These are phyloP conservation scores for Colletotrichum spaethianum DNA, from an alignment of 2,329 filamentous ascomycete genomes.

Conservation along the genomic window DNA sequence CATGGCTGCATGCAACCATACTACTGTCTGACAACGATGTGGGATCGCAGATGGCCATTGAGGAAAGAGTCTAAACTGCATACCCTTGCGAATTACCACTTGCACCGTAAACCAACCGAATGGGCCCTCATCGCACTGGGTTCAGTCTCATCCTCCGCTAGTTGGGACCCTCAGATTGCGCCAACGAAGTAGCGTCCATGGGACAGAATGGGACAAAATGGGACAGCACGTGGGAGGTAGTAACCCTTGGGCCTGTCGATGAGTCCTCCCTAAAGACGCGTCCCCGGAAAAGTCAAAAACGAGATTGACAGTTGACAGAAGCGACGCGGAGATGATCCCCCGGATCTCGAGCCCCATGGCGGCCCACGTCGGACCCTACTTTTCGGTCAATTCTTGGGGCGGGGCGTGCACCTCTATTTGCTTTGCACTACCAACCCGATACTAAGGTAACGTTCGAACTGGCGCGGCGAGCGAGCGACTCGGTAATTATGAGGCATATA, in stretches of 20 bases:
- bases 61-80: conserved; percentile 7
- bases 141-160: conserved; percentile 15
- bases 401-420: neutral
- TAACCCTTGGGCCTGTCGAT: neutral
- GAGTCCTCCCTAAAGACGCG: neutral
- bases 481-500: conserved; percentile 28
- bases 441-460: neutral
- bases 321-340: conserved; percentile 31
- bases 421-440: neutral
- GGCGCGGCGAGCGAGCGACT: neutral
- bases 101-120: neutral
- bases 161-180: conserved; percentile 6
- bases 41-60: conserved; percentile 34
- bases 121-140: neutral
- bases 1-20: neutral
- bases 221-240: neutral
- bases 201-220: too few species aligned
- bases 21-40: conserved; percentile 11
- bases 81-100: conserved; percentile 16
- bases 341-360: conserved; percentile 23
- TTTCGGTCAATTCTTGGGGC: neutral
- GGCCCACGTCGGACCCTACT: conserved; percentile 7
- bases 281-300: conserved; percentile 23
- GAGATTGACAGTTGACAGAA: conserved; percentile 23
- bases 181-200: neutral